Percentiles rank a stretch among this genome's conserved stretches.
These are phyloP conservation scores for Ensete glaucum DNA, from an alignment of 176 grass and related monocot genomes.

Conservation along the genomic window DNA sequence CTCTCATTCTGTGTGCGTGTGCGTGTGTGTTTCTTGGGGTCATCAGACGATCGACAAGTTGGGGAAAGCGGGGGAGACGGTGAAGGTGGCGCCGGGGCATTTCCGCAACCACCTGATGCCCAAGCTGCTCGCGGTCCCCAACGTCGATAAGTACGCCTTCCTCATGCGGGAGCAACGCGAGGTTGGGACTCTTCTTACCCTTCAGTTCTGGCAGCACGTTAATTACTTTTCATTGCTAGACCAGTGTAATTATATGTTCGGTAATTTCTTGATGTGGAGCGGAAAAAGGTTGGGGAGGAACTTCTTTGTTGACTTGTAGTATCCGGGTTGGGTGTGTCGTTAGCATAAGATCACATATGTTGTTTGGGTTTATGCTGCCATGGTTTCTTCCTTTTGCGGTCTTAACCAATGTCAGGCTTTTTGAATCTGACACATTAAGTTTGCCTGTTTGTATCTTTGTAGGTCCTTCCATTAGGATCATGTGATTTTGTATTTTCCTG, in stretches of 20 bases:
- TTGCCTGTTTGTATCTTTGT: not conserved
- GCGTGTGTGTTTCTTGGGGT: not conserved
- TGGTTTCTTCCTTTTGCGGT: not conserved
- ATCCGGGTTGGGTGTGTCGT: no score
- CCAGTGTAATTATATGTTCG: not conserved
- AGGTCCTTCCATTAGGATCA: not conserved
- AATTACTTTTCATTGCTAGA: not conserved
- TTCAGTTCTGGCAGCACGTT: not conserved
- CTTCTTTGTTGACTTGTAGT: no score
- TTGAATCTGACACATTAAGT: not conserved
- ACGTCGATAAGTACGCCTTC: conserved; percentile 85
- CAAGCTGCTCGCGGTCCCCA: conserved; percentile 75
- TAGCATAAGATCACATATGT: no score
- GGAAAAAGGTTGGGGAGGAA: no score
- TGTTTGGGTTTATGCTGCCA: not conserved
- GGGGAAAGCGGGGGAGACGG: conserved; percentile 70
- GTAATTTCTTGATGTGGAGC: not conserved
- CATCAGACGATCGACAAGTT: conserved; percentile 78
- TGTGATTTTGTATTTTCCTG: not conserved
- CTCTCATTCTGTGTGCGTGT: not conserved
- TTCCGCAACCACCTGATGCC: conserved; percentile 97
- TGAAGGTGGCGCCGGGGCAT: conserved; percentile 78
- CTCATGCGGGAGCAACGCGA: conserved; percentile 74
- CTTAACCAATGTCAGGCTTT: not conserved
- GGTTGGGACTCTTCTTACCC: conserved; percentile 24